These are phyloP conservation scores for Alopecurus myosuroides DNA, from an alignment of 176 grass and related monocot species.

Conservation along the genomic window DNA sequence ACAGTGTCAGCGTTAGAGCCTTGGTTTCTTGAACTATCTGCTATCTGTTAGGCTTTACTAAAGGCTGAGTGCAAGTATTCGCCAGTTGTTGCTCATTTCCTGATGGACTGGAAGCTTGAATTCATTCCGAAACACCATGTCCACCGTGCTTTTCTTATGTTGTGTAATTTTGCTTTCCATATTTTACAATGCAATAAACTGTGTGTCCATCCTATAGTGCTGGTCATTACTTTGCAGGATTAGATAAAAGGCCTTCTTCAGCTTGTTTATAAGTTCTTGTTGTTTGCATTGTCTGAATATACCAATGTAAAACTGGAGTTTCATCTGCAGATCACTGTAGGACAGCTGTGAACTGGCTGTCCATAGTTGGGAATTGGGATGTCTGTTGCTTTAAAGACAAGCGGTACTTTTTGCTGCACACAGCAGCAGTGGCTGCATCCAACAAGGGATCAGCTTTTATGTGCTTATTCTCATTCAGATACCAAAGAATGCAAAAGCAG, in stretches of 20 bases:
- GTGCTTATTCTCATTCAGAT: slow-evolving; percentile 18
- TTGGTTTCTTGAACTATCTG: neutral
- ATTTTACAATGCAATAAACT: neutral
- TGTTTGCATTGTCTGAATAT: neutral
- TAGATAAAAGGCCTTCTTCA: neutral
- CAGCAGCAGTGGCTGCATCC: slow-evolving; percentile 17
- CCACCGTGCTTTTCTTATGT: neutral
- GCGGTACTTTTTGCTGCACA: neutral
- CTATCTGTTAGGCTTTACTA: neutral
- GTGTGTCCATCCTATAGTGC: neutral
- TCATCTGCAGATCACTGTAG: slow-evolving; percentile 7
- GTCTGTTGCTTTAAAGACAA: slow-evolving; percentile 34
- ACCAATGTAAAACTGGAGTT: neutral
- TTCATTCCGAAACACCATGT: neutral
- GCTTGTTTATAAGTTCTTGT: neutral
- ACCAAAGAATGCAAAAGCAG: slow-evolving; percentile 29
- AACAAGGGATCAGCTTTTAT: neutral
- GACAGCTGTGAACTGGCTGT: neutral
- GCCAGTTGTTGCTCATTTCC: neutral
- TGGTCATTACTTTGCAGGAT: neutral
- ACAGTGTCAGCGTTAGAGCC: neutral
- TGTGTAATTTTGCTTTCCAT: neutral
- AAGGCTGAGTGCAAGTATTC: neutral
- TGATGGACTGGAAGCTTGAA: neutral
- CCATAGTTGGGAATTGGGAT: slow-evolving; percentile 3